phyloP scores from a whole-genome alignment of 805 yeast species.

The Kockiozyma suomiensis region DNA sequence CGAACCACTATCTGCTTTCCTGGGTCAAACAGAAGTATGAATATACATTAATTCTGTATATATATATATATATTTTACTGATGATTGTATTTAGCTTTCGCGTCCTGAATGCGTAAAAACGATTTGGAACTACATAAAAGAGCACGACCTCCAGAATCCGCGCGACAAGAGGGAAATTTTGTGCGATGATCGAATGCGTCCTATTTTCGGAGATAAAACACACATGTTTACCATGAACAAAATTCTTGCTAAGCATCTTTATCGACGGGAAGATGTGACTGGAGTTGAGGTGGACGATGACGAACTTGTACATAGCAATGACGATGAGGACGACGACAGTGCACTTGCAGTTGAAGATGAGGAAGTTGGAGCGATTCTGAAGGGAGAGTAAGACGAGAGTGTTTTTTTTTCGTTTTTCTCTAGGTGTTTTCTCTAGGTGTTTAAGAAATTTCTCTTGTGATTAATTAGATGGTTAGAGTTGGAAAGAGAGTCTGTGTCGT shows the following conservation, averaged over 20 bases:
- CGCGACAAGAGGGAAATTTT: conserved; percentile 63
- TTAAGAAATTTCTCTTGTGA: no score
- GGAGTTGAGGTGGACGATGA: not conserved
- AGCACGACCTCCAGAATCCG: conserved; percentile 65
- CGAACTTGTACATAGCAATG: conserved; percentile 10
- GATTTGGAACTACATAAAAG: conserved; percentile 72
- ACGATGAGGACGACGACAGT: not conserved
- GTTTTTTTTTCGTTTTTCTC: no score
- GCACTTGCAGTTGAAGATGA: not conserved
- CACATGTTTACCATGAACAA: conserved; percentile 41
- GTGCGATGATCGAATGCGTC: conserved; percentile 61
- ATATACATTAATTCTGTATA: not conserved
- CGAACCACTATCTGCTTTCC: conserved; percentile 52
- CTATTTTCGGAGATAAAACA: conserved; percentile 57
- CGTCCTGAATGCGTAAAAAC: conserved; percentile 71
- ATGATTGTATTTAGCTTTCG: conserved; percentile 44
- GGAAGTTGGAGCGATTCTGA: conserved; percentile 5
- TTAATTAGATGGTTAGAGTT: no score
- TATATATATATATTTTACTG: not conserved
- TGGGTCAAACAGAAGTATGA: conserved; percentile 47
- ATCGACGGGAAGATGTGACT: conserved; percentile 32
- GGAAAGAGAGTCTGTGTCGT: no score
- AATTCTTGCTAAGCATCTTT: conserved; percentile 36
- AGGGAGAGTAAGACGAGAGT: not conserved
- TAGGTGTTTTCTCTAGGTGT: no score